phyloP scores from a whole-genome alignment of 768 basidiomycete genomes.

The Russula lepida region DNA sequence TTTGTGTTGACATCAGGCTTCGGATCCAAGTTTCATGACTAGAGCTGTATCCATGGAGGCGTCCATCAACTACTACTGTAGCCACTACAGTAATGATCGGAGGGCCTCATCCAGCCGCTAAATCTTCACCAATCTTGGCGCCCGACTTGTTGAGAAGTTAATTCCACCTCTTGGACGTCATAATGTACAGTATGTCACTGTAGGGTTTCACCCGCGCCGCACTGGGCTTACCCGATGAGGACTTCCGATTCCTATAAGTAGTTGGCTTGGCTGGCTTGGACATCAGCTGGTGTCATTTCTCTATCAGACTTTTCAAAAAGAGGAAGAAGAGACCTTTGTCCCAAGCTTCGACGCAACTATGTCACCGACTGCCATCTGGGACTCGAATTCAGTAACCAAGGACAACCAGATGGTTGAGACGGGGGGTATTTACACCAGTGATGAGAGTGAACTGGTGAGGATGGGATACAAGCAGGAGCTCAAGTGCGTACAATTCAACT shows the following conservation, averaged over 20 bases:
- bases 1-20: no score
- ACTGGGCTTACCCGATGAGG: neutral
- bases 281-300: neutral
- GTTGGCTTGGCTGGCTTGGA: neutral
- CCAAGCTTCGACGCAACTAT: neutral
- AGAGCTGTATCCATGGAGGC: no score
- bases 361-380: neutral
- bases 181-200: no score
- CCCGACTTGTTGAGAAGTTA: no score
- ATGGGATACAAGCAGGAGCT: conserved; percentile 71
- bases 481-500: conserved; percentile 33
- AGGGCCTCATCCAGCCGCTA: no score
- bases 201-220: no score
- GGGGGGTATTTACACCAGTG: conserved; percentile 25
- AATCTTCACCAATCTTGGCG: no score
- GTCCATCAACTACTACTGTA: no score
- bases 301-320: neutral
- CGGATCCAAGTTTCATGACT: no score
- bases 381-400: neutral
- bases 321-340: neutral
- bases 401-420: neutral
- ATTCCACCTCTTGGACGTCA: no score
- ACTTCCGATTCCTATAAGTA: neutral
- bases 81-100: no score
- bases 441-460: conserved; percentile 55